Evolutionary conservation across 1,139 yeast genomes (phyloP).

Genomic region (Candida buenavistaensis): DNA sequence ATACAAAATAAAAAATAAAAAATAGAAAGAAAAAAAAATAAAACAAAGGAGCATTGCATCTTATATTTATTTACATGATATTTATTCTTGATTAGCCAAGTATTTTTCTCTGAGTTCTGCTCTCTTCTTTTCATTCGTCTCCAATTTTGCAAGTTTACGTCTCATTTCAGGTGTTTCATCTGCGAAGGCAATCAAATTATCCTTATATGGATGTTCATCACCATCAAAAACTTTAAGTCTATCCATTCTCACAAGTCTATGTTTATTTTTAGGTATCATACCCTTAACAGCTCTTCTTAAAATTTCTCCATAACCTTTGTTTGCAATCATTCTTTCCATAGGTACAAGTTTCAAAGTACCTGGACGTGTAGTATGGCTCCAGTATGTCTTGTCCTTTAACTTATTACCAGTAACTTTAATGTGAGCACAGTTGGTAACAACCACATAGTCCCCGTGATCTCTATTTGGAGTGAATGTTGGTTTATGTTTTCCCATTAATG

Average conservation of each 20-base stretch:
- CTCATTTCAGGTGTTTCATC: conserved; percentile 66
- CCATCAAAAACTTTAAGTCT: conserved; percentile 88
- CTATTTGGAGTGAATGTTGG: conserved; percentile 74
- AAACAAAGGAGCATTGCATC: conserved; percentile 1
- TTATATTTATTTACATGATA: conserved; percentile 8
- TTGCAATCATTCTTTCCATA: conserved; percentile 73
- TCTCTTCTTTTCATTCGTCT: conserved; percentile 34
- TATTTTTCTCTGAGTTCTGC: conserved; percentile 38
- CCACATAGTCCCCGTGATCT: conserved; percentile 96
- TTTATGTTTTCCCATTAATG: conserved; percentile 94
- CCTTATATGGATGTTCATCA: conserved; percentile 80
- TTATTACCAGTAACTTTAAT: conserved; percentile 83
- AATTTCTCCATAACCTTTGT: conserved; percentile 84
- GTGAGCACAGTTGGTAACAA: conserved; percentile 87
- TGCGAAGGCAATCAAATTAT: conserved; percentile 82
- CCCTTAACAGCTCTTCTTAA: conserved; percentile 87
- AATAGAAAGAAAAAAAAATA: conserved; percentile 2
- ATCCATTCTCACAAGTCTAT: conserved; percentile 75
- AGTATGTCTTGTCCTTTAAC: conserved; percentile 78
- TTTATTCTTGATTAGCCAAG: conserved; percentile 16
- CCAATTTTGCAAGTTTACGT: conserved; percentile 39
- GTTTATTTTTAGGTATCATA: conserved; percentile 91
- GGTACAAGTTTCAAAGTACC: conserved; percentile 84
- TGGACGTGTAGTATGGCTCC: conserved; percentile 89
- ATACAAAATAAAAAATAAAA: too few species aligned